A percentile compares a stretch with the other conserved stretches of the same genome.
Conservation (phyloP, 2,329 filamentous ascomycete species). For the Cladosporium sp. region DNA sequence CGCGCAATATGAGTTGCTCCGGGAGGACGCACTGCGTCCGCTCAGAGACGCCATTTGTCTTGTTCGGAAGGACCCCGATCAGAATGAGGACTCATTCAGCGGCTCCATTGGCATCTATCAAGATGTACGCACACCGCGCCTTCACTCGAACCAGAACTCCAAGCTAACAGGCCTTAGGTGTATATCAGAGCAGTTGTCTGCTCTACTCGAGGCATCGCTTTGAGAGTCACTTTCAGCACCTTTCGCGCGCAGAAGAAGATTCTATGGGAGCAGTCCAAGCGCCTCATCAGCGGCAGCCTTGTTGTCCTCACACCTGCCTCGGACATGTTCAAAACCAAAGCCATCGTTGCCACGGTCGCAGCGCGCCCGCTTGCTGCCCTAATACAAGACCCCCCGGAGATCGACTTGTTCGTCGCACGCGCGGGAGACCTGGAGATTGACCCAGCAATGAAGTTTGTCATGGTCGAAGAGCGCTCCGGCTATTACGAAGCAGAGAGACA, state of each 20-base stretch:
- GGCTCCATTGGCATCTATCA: slow-evolving; percentile 60
- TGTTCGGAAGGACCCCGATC: slow-evolving; percentile 50
- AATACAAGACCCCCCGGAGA: slow-evolving; percentile 61
- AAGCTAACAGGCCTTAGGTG: slow-evolving; percentile 60
- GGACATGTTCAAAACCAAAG: slow-evolving; percentile 62
- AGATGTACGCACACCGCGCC: slow-evolving; percentile 50
- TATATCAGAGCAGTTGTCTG: slow-evolving; percentile 63
- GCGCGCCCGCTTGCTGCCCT: slow-evolving; percentile 63
- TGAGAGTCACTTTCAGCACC: slow-evolving; percentile 67
- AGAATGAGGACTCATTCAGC: slow-evolving; percentile 49
- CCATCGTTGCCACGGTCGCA: slow-evolving; percentile 68
- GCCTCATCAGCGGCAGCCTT: slow-evolving; percentile 51
- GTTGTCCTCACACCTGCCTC: slow-evolving; percentile 51
- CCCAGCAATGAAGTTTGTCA: slow-evolving; percentile 64
- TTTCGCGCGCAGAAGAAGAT: slow-evolving; percentile 62
- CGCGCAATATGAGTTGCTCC: slow-evolving; percentile 69
- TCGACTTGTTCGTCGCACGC: slow-evolving; percentile 71
- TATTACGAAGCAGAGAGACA: slow-evolving; percentile 77
- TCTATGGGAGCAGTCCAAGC: slow-evolving; percentile 61
- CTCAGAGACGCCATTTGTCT: slow-evolving; percentile 63
- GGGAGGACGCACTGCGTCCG: slow-evolving; percentile 68
- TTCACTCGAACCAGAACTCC: too few species aligned
- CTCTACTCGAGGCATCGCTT: slow-evolving; percentile 58
- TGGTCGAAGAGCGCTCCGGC: slow-evolving; percentile 70
- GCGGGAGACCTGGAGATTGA: slow-evolving; percentile 62